Base-by-base conservation (phyloP, 2,329 filamentous ascomycete species). In the Stachybotrys chlorohalonatus region DNA sequence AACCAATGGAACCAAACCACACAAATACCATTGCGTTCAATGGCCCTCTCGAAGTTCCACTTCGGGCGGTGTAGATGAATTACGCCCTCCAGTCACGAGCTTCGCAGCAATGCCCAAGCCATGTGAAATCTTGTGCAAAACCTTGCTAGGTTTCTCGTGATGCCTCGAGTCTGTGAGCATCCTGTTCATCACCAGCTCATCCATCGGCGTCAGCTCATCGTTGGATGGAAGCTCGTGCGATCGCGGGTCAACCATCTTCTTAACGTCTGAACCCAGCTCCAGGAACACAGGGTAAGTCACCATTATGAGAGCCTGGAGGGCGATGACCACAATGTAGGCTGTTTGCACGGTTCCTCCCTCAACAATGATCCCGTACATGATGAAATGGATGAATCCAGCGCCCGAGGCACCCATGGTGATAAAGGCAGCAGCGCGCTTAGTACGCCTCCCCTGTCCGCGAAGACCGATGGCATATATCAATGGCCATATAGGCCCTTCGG, bases 401-500 rank as follows among this genome's bases (percentile, higher is more conserved):
- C 89, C 88, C 1, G 81, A 84, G 1, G 84, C 87, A 52, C 85
- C 87, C 66, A 86, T 89, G 1, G 92, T 89, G 59, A 95, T 85
- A 68, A 83, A 89, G 1, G 86, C 87, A 0, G 87, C 86, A 0
- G 87, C 89, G 51, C 86, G 80, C 72, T 95, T 95, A 5, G 87
- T 91, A 59, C 89, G 80, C n/a, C 82, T 79, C 0, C 90, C 90
- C 52, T 95, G 81, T 1, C 90, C 90, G 3, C 89, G 82, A 56
- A 95, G 84, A 3, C 87, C 88, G 11, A 94, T 79, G 4, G 88
- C 84, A 60, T 91, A 90, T 56, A 94, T 85, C 1, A 92, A 84
- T 0, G 91, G 90, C 76, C 89, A 95, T 61, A 90, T 82, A 52
- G 90, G 89, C 0, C 86, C 88, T 68, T 93, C 89, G 64, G 89